phyloP scores from a whole-genome alignment of 1,139 yeast genomes.

The Zygoascus sp. region DNA sequence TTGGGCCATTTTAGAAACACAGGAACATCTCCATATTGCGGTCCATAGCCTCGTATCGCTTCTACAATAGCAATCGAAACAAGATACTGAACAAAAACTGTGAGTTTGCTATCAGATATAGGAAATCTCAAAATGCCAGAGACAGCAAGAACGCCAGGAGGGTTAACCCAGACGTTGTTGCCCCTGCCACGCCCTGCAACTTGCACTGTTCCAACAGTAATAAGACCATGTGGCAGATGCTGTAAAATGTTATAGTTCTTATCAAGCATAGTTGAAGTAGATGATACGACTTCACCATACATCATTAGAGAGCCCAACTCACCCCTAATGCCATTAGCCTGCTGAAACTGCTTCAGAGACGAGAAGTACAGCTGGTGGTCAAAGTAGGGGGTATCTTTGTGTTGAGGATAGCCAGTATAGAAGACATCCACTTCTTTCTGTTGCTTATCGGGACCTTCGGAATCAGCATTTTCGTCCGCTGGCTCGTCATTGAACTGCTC shows the following conservation, averaged over 20 bases:
- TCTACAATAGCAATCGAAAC: constrained; percentile 80
- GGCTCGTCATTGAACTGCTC: constrained; percentile 5
- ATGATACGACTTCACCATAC: constrained; percentile 86
- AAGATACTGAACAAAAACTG: constrained; percentile 83
- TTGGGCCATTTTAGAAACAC: constrained; percentile 94
- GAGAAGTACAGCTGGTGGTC: constrained; percentile 55
- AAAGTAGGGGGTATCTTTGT: constrained; percentile 62
- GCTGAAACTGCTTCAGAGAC: constrained; percentile 38
- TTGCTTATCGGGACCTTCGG: constrained; percentile 45
- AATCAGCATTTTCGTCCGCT: constrained; percentile 37
- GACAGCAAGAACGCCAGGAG: constrained; percentile 83
- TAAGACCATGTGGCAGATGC: constrained; percentile 64
- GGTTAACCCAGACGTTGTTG: constrained; percentile 93
- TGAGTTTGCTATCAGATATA: constrained; percentile 23
- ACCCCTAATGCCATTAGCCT: constrained; percentile 23
- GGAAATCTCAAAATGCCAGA: constrained; percentile 69
- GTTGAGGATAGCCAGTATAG: constrained; percentile 42
- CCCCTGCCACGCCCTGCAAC: constrained; percentile 93
- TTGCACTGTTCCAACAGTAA: constrained; percentile 76
- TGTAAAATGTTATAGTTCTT: constrained; percentile 57
- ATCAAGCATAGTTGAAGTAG: constrained; percentile 78
- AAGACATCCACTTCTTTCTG: constrained; percentile 52
- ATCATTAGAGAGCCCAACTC: constrained; percentile 59
- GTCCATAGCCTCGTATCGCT: constrained; percentile 62
- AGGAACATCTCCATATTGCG: constrained; percentile 71